A percentile compares a stretch with the other conserved stretches of the same genome.
These are phyloP conservation scores for Penicillium paneum DNA, from an alignment of 2,329 filamentous ascomycete species.

Conservation along the genomic window DNA sequence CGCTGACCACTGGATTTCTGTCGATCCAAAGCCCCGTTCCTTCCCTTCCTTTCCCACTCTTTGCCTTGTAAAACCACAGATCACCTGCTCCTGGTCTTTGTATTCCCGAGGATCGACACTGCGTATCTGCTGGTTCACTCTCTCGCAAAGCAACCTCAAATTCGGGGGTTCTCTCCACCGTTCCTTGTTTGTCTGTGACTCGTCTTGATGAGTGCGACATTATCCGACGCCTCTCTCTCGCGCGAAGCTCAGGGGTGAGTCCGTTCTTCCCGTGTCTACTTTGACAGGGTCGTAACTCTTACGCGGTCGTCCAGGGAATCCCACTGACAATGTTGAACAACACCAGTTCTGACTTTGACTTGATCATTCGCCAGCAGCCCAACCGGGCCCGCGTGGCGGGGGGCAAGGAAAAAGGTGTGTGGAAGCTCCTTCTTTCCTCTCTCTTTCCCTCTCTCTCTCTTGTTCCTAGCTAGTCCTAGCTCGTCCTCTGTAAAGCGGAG, in stretches of 20 bases:
- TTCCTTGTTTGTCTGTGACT: conserved; percentile 20
- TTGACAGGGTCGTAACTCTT: conserved; percentile 28
- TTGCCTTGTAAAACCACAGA: conserved; percentile 22
- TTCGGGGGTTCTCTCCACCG: conserved; percentile 14
- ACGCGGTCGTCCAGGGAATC: conserved; percentile 28
- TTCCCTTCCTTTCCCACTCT: conserved; percentile 13
- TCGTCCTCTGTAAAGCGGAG: background rate
- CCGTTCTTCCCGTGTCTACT: conserved; percentile 8
- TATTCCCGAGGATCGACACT: conserved; percentile 15
- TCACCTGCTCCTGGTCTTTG: conserved; percentile 15
- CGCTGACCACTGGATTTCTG: conserved; percentile 5
- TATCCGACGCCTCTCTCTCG: conserved; percentile 41
- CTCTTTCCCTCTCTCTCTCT: background rate
- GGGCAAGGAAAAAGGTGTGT: conserved; percentile 70
- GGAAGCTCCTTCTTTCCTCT: background rate
- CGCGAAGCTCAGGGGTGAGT: conserved; percentile 44
- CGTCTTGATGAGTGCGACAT: conserved; percentile 45
- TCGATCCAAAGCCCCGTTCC: conserved; percentile 27
- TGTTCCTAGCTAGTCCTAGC: background rate
- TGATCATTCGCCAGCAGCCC: conserved; percentile 65
- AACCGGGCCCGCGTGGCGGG: conserved; percentile 64
- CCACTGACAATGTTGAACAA: conserved; percentile 41
- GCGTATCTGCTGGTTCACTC: conserved; percentile 25
- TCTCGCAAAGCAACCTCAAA: conserved; percentile 2
- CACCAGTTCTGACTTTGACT: conserved; percentile 54